Evolutionary conservation across 164 flowering plant species (phyloP).

Genomic region (Annona cherimola): DNA sequence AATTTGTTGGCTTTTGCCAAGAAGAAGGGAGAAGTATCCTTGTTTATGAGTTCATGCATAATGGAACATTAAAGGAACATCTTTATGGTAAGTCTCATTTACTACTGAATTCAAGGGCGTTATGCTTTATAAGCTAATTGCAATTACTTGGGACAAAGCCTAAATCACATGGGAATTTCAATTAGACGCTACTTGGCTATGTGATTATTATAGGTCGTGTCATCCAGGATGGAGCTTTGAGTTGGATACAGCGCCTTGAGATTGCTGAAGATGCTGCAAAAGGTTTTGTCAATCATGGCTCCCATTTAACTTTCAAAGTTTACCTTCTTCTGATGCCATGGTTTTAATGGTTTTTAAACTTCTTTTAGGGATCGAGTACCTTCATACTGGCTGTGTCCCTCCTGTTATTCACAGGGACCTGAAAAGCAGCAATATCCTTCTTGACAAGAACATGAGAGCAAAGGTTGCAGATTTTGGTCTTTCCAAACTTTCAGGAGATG

Average conservation of each 20-base stretch:
- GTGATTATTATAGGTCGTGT: slow-evolving; percentile 43
- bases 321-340: not conserved
- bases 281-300: slow-evolving; percentile 39
- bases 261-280: slow-evolving; percentile 98
- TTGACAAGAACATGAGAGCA: slow-evolving; percentile 91
- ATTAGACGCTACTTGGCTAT: not conserved
- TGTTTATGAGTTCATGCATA: slow-evolving; percentile 96
- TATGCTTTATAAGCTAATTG: slow-evolving; percentile 9
- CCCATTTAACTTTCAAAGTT: not conserved
- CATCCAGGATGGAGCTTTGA: slow-evolving; percentile 46
- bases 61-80: slow-evolving; percentile 97
- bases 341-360: slow-evolving; percentile 3
- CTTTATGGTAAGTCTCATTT: slow-evolving; percentile 58
- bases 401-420: slow-evolving; percentile 88
- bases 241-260: slow-evolving; percentile 95
- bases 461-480: slow-evolving; percentile 99
- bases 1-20: slow-evolving; percentile 93
- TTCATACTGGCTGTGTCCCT: slow-evolving; percentile 94
- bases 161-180: no score
- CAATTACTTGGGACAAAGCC: no score
- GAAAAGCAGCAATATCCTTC: slow-evolving; percentile 94
- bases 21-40: slow-evolving; percentile 85
- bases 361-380: slow-evolving; percentile 85
- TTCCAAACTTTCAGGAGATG: slow-evolving; percentile 93
- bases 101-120: not conserved